A percentile compares a stretch with the other conserved stretches of the same genome.
These are phyloP conservation scores for Podaxis sp. DNA, from an alignment of 768 basidiomycete species.

Conservation along the genomic window DNA sequence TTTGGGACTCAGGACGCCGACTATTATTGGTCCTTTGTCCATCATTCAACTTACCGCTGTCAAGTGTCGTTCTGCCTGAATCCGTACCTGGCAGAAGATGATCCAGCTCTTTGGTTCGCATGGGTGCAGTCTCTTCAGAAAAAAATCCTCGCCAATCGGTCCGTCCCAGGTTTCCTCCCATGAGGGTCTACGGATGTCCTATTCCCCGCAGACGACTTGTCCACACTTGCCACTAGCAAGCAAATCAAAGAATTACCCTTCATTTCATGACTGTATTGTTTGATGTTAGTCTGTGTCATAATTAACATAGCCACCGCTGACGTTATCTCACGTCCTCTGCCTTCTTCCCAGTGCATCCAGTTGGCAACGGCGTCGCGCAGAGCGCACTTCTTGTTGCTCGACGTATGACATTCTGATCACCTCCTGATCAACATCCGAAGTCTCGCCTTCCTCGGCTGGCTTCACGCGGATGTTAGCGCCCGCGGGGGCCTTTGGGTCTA, in stretches of 20 bases:
- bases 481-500: neutral
- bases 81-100: slow-evolving; percentile 7
- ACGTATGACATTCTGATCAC: neutral
- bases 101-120: neutral
- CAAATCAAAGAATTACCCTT: neutral
- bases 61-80: neutral
- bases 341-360: neutral
- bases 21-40: neutral
- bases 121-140: neutral
- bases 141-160: neutral
- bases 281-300: neutral
- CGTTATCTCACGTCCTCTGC: neutral
- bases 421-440: neutral
- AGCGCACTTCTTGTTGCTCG: neutral
- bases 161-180: neutral
- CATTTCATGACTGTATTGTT: neutral
- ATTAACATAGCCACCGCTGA: slow-evolving; percentile 2
- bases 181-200: neutral
- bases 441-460: neutral
- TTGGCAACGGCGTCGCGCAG: neutral
- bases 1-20: neutral
- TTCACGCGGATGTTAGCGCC: neutral
- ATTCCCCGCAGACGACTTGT: neutral
- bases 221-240: neutral
- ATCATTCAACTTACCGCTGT: slow-evolving; percentile 1